A percentile compares a stretch with the other conserved stretches of the same genome.
These are phyloP conservation scores for Penicillium palitans DNA, from an alignment of 2,329 filamentous ascomycete species.

Conservation along the genomic window DNA sequence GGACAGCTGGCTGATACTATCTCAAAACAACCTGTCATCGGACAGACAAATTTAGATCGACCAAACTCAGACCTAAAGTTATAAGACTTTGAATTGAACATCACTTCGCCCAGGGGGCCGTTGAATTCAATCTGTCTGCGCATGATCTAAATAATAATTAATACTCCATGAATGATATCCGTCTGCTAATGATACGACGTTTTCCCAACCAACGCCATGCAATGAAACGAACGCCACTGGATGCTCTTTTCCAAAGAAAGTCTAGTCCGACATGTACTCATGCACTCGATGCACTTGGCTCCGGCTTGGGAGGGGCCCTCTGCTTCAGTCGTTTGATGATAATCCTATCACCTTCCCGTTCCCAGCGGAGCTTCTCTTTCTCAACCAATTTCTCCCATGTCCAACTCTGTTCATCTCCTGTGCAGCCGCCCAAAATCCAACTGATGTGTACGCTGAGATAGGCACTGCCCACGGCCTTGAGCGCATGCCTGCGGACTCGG, in stretches of 20 bases:
- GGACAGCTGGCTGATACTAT: slow-evolving; percentile 68
- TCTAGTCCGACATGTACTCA: slow-evolving; percentile 1
- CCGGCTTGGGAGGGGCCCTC: slow-evolving; percentile 23
- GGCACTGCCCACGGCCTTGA: slow-evolving; percentile 82
- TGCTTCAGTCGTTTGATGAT: slow-evolving; percentile 65
- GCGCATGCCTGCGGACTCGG: slow-evolving; percentile 69
- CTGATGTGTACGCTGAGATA: slow-evolving; percentile 80
- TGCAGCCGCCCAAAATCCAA: slow-evolving; percentile 58
- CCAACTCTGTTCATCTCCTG: slow-evolving; percentile 43
- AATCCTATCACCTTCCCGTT: slow-evolving; percentile 69
- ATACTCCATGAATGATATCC: slow-evolving; percentile 8
- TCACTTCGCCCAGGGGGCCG: neutral
- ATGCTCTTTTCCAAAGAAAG: slow-evolving; percentile 10
- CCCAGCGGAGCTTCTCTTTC: slow-evolving; percentile 79
- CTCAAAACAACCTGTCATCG: slow-evolving; percentile 57
- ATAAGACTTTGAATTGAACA: slow-evolving; percentile 39
- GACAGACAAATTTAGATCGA: slow-evolving; percentile 66
- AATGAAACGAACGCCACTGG: slow-evolving; percentile 19
- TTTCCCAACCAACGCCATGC: slow-evolving; percentile 22
- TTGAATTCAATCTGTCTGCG: slow-evolving; percentile 15
- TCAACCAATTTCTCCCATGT: slow-evolving; percentile 71
- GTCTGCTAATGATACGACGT: slow-evolving; percentile 14
- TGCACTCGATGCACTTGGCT: slow-evolving; percentile 10
- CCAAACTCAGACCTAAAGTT: slow-evolving; percentile 75
- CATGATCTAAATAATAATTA: slow-evolving; percentile 16